Conservation (phyloP, 768 basidiomycete species). For the Udeniomyces megalosporus region DNA sequence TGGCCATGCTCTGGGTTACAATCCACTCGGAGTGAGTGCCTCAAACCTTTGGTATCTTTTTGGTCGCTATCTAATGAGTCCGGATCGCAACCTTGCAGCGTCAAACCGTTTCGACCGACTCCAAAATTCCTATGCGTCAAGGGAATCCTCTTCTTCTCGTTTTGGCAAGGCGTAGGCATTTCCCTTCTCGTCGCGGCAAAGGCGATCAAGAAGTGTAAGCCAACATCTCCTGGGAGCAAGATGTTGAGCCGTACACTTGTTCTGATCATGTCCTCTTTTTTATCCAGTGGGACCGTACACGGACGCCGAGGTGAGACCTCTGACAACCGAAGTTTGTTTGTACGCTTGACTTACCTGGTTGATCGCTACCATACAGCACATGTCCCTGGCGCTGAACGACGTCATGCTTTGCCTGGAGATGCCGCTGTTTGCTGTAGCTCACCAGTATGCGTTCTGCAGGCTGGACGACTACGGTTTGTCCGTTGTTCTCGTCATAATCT, state of each 20-base stretch:
- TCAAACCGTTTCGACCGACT: slow-evolving; percentile 42
- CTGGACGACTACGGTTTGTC: slow-evolving; percentile 19
- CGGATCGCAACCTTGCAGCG: neutral
- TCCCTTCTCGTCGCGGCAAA: slow-evolving; percentile 75
- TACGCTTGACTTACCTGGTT: neutral
- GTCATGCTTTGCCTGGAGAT: slow-evolving; percentile 89
- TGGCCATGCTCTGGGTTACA: slow-evolving; percentile 94
- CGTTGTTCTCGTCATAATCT: slow-evolving; percentile 38
- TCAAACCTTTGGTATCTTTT: neutral
- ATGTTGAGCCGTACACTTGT: slow-evolving; percentile 20
- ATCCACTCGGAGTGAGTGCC: slow-evolving; percentile 48
- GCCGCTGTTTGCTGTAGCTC: slow-evolving; percentile 90
- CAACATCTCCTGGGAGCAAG: too few relatives aligned
- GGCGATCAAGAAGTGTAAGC: slow-evolving; percentile 40
- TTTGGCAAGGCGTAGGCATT: slow-evolving; percentile 84
- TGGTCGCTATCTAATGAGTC: neutral
- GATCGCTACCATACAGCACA: slow-evolving; percentile 35
- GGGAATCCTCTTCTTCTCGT: slow-evolving; percentile 93
- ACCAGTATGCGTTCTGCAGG: slow-evolving; percentile 76
- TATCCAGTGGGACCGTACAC: slow-evolving; percentile 59
- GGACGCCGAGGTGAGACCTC: slow-evolving; percentile 42
- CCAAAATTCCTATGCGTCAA: slow-evolving; percentile 99
- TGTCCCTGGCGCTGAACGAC: slow-evolving; percentile 79
- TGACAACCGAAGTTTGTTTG: too few relatives aligned
- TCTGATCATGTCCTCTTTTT: neutral